A percentile compares a stretch with the other conserved stretches of the same genome.
Evolutionary conservation across 1,284 basidiomycete species (phyloP).

Genomic region (Irpex sp.): DNA sequence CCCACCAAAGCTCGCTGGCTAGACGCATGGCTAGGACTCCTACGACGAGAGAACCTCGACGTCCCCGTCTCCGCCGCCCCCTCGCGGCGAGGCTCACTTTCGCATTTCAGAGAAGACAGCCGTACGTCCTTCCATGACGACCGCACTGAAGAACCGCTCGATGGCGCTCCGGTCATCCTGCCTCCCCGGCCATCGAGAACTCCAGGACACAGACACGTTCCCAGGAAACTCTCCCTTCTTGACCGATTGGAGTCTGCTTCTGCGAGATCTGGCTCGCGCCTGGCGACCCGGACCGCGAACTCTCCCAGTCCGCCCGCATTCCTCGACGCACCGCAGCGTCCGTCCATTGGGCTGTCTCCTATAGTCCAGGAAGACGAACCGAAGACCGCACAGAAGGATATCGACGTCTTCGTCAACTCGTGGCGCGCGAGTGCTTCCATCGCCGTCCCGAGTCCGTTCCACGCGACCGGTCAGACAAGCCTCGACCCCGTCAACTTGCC

Average conservation of each 20-base stretch:
- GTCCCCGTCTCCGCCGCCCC: constrained; percentile 36
- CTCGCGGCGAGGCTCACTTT: constrained; percentile 35
- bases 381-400: constrained; percentile 36
- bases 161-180: constrained; percentile 22
- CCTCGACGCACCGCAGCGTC: constrained; percentile 17
- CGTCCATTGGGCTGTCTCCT: constrained; percentile 40
- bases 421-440: constrained; percentile 56
- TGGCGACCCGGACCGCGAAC: constrained; percentile 18
- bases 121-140: constrained; percentile 44
- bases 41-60: constrained; percentile 40
- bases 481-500: constrained; percentile 51
- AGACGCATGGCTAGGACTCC: constrained; percentile 54
- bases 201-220: constrained; percentile 40
- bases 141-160: constrained; percentile 34
- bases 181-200: constrained; percentile 16
- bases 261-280: constrained; percentile 24
- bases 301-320: constrained; percentile 21
- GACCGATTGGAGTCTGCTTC: constrained; percentile 50
- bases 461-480: constrained; percentile 43
- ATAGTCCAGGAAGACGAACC: constrained; percentile 59
- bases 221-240: constrained; percentile 61
- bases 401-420: constrained; percentile 52
- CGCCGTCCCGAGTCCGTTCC: constrained; percentile 42
- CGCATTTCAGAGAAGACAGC: constrained; percentile 51
- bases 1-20: constrained; percentile 67